Conservation (phyloP, 2,329 filamentous ascomycete species). For the Lachnellula suecica region DNA sequence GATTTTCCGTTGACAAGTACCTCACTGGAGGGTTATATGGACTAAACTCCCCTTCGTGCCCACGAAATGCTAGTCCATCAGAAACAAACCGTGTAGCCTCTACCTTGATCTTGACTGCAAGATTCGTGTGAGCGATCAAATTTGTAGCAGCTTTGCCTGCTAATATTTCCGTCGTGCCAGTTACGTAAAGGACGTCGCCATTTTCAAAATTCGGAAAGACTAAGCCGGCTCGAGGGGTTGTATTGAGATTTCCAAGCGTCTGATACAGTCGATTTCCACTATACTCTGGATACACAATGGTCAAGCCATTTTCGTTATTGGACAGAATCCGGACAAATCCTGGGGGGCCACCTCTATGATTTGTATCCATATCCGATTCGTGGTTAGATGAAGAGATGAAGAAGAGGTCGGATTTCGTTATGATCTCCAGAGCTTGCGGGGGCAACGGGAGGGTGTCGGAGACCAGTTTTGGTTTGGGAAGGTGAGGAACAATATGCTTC, state of each 20-base stretch:
- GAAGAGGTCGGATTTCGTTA: conserved; percentile 69
- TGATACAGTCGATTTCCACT: conserved; percentile 85
- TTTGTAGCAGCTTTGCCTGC: conserved; percentile 60
- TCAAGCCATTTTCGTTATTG: conserved; percentile 45
- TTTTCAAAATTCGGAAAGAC: conserved; percentile 73
- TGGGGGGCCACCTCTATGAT: conserved; percentile 71
- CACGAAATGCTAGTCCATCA: conserved; percentile 67
- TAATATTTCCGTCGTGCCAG: conserved; percentile 67
- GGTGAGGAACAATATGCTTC: conserved; percentile 58
- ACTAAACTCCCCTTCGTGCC: conserved; percentile 55
- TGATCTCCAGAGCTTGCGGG: conserved; percentile 42
- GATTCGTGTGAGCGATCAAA: conserved; percentile 66
- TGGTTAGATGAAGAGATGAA: conserved; percentile 71
- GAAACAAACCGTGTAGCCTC: conserved; percentile 61
- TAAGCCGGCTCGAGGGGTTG: conserved; percentile 66
- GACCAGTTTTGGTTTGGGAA: conserved; percentile 52
- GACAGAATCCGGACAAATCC: conserved; percentile 72
- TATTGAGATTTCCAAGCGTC: conserved; percentile 73
- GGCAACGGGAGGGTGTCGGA: conserved; percentile 40
- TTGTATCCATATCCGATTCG: conserved; percentile 73
- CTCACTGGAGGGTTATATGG: conserved; percentile 80
- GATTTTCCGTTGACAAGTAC: conserved; percentile 58
- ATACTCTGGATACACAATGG: conserved; percentile 74
- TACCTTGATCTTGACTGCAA: conserved; percentile 69
- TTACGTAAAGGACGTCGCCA: conserved; percentile 70